Base-by-base conservation (phyloP, 306 rosid species). In the Vicia villosa region DNA sequence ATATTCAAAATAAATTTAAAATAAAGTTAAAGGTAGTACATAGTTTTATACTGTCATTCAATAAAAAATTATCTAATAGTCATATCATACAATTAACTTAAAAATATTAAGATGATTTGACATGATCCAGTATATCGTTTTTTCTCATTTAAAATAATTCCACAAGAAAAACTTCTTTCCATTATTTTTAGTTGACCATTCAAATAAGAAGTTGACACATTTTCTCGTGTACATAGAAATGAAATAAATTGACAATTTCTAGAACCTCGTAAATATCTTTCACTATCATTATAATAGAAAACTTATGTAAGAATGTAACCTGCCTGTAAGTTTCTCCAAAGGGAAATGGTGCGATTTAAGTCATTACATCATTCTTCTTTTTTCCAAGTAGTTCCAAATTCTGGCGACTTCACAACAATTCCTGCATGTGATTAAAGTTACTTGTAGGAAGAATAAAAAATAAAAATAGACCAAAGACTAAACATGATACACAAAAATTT, bases 381-480 rank as follows among this genome's bases (percentile, higher is more conserved):
- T 58, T 28, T 19, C 52, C 10, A 7, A 7, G 10, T 6, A 2
- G 22, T 3, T 28, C 28, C 52, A 34, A 22, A 38, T 43, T 19
- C 4, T 14, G 42, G 72, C 26, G 70, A 56, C 81, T 77, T 77
- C 81, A 40, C 14, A 54, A 72, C 15, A 77, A 70, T 42, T 77
- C 50, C 12, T 15, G 51, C 28, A 62, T 4, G 61, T 15, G 38
- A 10, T 13, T 32, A 30, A 51, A 64, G 50, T 15, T 11, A 37
- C 19, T 3, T 16, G 9, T 36, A 9, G 21, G 1, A n/a, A 6
- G 12, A 1, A 24, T 24, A 24, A 34, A 34, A 34, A 34, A 32
- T 32, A 46, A 6, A 49, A 52, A 11, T 10, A 11, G 32, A 52
- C 32, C 34, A 52, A 20, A 34, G 38, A 34, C 38, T 34, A 34